Evolutionary conservation across 1,139 yeast species (phyloP), one percentile per base, ranked within the genome.

Genomic region (Pneumocystis murina): DNA sequence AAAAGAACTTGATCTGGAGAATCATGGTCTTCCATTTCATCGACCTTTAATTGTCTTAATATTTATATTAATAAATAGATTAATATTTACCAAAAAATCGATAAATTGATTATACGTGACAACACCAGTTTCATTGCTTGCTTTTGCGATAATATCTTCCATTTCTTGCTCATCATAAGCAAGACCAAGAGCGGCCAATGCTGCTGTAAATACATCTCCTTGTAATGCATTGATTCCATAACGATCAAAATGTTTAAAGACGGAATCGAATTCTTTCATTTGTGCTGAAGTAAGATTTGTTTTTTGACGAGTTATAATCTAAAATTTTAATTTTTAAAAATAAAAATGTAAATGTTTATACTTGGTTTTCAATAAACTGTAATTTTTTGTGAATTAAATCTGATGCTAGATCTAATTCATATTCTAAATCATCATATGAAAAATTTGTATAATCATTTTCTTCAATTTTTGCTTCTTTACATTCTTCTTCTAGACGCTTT

Each of bases 211-310:
- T 67, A 76, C 79, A 8, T 70, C 66, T 63, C 74, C 75, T 20
- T 70, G 69, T 35, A 76, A 70, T 17, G 71, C 65, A 65, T 76
- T 75, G 61, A 71, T 68, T 41, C 74, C 74, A 20, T 72, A 69
- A 68, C 73, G 74, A 68, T 76, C 79, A 66, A 77, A 76, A 66
- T 72, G 76, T 57, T 78, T 68, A 65, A 76, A 76, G n/a, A 74
- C 77, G 5, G 77, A 72, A 66, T 76, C 79, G 66, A 76, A 76
- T 68, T 77, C 79, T 64, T 76, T 79, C 41, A 76, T 69, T 64
- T 76, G 78, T 28, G 74, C 71, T 0, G 78, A 77, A n/a, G 78
- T 75, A 59, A 76, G 67, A 63, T 75, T 75, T 61, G 76, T 74
- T 74, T 74, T 73, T 66, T 71, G 70, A 20, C 77, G 72, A 4